phyloP scores from a whole-genome alignment of 2,329 filamentous ascomycete genomes.

The Lasiodiplodia sp. region DNA sequence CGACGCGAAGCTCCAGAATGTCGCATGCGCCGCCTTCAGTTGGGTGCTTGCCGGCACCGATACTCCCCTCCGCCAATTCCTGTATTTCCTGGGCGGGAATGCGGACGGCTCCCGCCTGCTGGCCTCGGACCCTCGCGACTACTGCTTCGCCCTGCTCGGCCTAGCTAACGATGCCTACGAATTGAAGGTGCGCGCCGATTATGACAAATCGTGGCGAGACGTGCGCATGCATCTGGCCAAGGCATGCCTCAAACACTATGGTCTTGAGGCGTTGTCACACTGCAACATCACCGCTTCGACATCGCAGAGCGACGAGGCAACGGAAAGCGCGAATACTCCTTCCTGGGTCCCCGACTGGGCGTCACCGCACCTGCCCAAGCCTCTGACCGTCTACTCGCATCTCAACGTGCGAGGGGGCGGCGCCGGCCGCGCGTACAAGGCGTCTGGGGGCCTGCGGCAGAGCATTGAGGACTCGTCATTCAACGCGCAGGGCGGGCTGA shows the following conservation, averaged over 20 bases:
- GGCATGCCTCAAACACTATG: slow-evolving; percentile 13
- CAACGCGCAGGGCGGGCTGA: not conserved
- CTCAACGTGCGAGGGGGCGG: slow-evolving; percentile 6
- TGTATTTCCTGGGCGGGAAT: slow-evolving; percentile 17
- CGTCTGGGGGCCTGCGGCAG: not conserved
- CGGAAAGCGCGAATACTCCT: not conserved
- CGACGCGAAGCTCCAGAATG: slow-evolving; percentile 11
- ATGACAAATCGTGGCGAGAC: not conserved
- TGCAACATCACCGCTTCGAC: slow-evolving; percentile 1
- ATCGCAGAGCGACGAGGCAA: not conserved
- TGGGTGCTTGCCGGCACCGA: not conserved
- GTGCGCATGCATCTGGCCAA: slow-evolving; percentile 1
- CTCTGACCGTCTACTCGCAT: slow-evolving; percentile 12
- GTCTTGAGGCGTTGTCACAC: slow-evolving; percentile 6
- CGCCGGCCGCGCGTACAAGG: slow-evolving; percentile 4
- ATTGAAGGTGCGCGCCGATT: not conserved
- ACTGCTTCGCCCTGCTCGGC: slow-evolving; percentile 22
- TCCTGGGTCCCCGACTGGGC: slow-evolving; percentile 26
- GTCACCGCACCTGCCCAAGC: slow-evolving; percentile 1
- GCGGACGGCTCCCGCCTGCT: not conserved
- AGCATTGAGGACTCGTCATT: not conserved
- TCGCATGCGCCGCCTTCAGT: not conserved
- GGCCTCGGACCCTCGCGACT: slow-evolving; percentile 24
- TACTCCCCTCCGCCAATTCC: not conserved
- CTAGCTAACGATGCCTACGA: not conserved